A percentile compares a stretch with the other conserved stretches of the same genome.
These are phyloP conservation scores for Candida silvatica DNA, from an alignment of 805 yeast genomes.

Conservation along the genomic window DNA sequence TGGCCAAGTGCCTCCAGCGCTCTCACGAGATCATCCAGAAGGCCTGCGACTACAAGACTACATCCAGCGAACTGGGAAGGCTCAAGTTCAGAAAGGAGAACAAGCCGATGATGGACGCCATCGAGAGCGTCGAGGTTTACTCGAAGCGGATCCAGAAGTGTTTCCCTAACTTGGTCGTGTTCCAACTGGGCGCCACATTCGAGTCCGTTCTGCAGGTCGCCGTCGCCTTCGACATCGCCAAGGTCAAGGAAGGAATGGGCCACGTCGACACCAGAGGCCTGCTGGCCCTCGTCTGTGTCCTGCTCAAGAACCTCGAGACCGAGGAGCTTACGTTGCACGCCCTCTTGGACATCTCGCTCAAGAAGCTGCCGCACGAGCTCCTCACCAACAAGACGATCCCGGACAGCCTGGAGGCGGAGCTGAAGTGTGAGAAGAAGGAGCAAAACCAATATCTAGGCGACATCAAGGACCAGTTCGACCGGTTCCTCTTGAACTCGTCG, in stretches of 20 bases:
- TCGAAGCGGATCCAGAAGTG: conserved; percentile 17
- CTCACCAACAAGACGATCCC: conserved; percentile 5
- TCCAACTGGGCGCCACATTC: conserved; percentile 22
- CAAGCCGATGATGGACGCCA: conserved; percentile 5
- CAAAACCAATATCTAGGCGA: conserved; percentile 21
- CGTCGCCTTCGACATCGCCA: conserved; percentile 13
- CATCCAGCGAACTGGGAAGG: conserved; percentile 10
- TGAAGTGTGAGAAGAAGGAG: conserved; percentile 5
- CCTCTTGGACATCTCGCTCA: conserved; percentile 17
- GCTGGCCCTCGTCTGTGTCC: conserved; percentile 19
- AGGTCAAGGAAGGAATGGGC: conserved; percentile 6
- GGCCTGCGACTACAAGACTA: conserved; percentile 23
- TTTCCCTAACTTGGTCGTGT: conserved; percentile 20
- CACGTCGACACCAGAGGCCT: conserved; percentile 8
- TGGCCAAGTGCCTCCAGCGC: conserved; percentile 7
- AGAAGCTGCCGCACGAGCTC: conserved; percentile 18
- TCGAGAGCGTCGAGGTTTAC: conserved; percentile 15
- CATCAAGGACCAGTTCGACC: conserved; percentile 37
- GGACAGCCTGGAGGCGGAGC: conserved; percentile 7
- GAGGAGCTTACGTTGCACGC: conserved; percentile 17
- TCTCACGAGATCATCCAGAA: conserved; percentile 15
- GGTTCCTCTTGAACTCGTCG: conserved; percentile 34
- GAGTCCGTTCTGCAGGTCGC: conserved; percentile 20
- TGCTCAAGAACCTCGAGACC: conserved; percentile 17
- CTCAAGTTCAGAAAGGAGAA: conserved; percentile 10